These are phyloP conservation scores for Aspergillus tubingensis DNA, from an alignment of 2,329 filamentous ascomycete genomes.

Conservation along the genomic window DNA sequence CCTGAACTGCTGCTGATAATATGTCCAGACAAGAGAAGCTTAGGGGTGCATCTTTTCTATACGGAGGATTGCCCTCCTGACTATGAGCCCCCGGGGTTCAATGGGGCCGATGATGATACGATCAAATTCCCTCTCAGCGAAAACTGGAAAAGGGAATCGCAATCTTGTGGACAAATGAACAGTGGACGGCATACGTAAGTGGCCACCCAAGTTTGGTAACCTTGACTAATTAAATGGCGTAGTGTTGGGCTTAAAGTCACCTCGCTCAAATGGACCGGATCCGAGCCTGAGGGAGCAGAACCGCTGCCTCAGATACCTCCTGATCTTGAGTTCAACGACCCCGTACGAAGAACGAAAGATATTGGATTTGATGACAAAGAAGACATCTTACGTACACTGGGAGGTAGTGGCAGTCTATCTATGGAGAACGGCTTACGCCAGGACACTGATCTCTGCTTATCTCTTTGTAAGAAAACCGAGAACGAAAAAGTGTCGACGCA, in stretches of 20 bases:
- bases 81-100: constrained; percentile 48
- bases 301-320: constrained; percentile 28
- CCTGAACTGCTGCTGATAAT: background rate
- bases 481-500: constrained; percentile 27
- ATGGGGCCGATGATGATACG: constrained; percentile 26
- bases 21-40: constrained; percentile 37
- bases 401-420: background rate
- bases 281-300: constrained; percentile 27
- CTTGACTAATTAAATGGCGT: constrained; percentile 14
- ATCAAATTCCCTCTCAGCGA: constrained; percentile 41
- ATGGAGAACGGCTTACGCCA: background rate
- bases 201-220: background rate
- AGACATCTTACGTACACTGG: background rate
- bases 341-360: constrained; percentile 25
- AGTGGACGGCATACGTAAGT: constrained; percentile 45
- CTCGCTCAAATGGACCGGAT: constrained; percentile 35
- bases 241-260: constrained; percentile 40
- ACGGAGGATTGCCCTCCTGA: constrained; percentile 40
- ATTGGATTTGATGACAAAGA: constrained; percentile 27
- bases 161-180: constrained; percentile 36
- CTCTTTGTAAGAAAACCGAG: constrained; percentile 3
- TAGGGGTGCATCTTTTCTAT: constrained; percentile 51
- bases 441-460: background rate
- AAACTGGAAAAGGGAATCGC: constrained; percentile 41
- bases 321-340: constrained; percentile 34